Evolutionary conservation across 352 stramenopile species (phyloP), one percentile per base, ranked within the genome.

Genomic region (Globisporangium okanoganense): DNA sequence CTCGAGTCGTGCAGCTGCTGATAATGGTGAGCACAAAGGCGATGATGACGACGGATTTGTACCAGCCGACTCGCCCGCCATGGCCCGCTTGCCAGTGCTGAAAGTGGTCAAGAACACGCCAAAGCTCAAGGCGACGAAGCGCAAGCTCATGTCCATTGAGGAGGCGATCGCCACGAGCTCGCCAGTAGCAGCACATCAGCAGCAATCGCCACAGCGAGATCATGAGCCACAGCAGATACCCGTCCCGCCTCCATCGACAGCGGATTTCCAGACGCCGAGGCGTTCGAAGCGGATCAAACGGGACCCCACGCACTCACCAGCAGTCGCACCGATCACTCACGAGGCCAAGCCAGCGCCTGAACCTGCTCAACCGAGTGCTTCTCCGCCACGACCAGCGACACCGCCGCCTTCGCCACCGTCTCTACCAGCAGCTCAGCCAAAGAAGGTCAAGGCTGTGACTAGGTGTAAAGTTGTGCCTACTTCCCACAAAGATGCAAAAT

Each of bases 251-350:
- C 24, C 43, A 41, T 25, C 16, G n/a, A 33, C 54, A 52, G 22
- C 54, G 31, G 38, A 20, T 29, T 14, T 62, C 3, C 56, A 55
- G 33, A 64, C 58, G 8, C 58, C 58, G 0, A 50, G 47, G 13
- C 38, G 47, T 20, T 58, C 47, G 25, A 64, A 64, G 22, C 48
- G 58, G 3, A 52, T 51, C 48, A 64, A 35, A 24, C 58, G 27
- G 27, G 48, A 64, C 10, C 58, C 58, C 13, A 57, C 16, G 0
- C 58, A 53, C 5, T 64, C 58, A 2, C 58, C 58, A 2, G 16
- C 24, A 7, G 25, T 6, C 4, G 22, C 35, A n/a, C n/a, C 56
- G 20, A 58, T 25, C 0, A 33, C 5, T 5, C 36, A 31, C 22
- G 38, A 50, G 14, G 18, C 24, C 7, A 6, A 33, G 29, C 2